These are phyloP conservation scores for Castanea sativa DNA, from an alignment of 306 rosid species.

Conservation along the genomic window DNA sequence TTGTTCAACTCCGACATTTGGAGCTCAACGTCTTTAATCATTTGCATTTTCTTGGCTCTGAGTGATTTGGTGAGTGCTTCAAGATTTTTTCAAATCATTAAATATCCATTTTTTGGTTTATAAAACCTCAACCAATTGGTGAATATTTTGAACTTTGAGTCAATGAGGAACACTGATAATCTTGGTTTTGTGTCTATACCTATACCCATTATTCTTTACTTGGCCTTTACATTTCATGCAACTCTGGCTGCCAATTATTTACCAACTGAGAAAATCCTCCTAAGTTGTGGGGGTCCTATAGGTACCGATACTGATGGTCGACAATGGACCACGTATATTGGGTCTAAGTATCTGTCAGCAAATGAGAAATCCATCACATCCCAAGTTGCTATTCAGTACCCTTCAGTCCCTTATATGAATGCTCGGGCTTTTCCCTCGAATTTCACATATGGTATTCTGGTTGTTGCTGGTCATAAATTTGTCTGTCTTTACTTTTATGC, in stretches of 20 bases:
- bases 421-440: slow-evolving; percentile 54
- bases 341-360: slow-evolving; percentile 48
- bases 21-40: too few species aligned
- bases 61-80: too few species aligned
- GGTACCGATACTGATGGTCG: slow-evolving; percentile 53
- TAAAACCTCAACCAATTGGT: background rate
- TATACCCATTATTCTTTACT: slow-evolving; percentile 13
- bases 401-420: slow-evolving; percentile 71
- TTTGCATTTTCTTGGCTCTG: too few species aligned
- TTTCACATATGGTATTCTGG: slow-evolving; percentile 71
- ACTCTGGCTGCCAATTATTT: slow-evolving; percentile 47
- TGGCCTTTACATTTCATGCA: slow-evolving; percentile 33
- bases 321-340: slow-evolving; percentile 60
- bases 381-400: slow-evolving; percentile 56
- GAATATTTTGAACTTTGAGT: background rate
- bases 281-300: slow-evolving; percentile 52
- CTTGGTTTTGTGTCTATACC: background rate
- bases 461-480: slow-evolving; percentile 70
- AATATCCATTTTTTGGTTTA: too few species aligned
- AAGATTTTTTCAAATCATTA: background rate
- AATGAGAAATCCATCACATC: slow-evolving; percentile 28
- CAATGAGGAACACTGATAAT: slow-evolving; percentile 29
- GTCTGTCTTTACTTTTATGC: slow-evolving; percentile 78
- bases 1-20: too few species aligned
- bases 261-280: slow-evolving; percentile 61